Evolutionary conservation across 2,329 filamentous ascomycete species (phyloP).

Genomic region (Cladosporium sp.): DNA sequence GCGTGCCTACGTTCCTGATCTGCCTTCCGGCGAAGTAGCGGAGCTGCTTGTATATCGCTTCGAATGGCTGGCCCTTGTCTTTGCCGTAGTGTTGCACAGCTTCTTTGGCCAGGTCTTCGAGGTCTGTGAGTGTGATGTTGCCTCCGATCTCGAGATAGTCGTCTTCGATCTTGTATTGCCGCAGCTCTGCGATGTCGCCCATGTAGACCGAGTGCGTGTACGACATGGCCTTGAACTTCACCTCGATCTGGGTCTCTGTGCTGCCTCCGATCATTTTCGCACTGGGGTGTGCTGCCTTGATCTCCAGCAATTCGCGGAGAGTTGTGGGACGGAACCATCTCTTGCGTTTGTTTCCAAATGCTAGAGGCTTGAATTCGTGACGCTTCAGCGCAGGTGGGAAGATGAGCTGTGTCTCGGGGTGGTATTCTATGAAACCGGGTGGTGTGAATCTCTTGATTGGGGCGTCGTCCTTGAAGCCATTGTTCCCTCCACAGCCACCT

Average conservation of each 20-base stretch:
- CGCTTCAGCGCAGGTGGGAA: constrained; percentile 85
- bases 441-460: constrained; percentile 69
- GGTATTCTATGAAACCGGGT: constrained; percentile 91
- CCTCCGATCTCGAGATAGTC: constrained; percentile 88
- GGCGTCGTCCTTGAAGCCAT: constrained; percentile 41
- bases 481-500: constrained; percentile 65
- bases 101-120: constrained; percentile 80
- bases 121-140: constrained; percentile 87
- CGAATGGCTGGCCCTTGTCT: constrained; percentile 73
- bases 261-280: constrained; percentile 95
- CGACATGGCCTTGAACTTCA: constrained; percentile 94
- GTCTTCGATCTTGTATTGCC: constrained; percentile 76
- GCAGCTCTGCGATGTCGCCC: constrained; percentile 86
- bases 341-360: constrained; percentile 93
- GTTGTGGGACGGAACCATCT: constrained; percentile 90
- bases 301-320: constrained; percentile 81
- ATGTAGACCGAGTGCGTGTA: constrained; percentile 90
- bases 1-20: constrained; percentile 96
- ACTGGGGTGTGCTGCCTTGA: constrained; percentile 80
- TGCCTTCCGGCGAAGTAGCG: constrained; percentile 93
- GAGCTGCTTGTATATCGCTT: constrained; percentile 90
- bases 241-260: constrained; percentile 96
- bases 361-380: constrained; percentile 76
- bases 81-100: constrained; percentile 77
- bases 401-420: constrained; percentile 90